A percentile compares a stretch with the other conserved stretches of the same genome.
Evolutionary conservation across 768 basidiomycete genomes (phyloP).

Genomic region (Austroboletus eburneus): DNA sequence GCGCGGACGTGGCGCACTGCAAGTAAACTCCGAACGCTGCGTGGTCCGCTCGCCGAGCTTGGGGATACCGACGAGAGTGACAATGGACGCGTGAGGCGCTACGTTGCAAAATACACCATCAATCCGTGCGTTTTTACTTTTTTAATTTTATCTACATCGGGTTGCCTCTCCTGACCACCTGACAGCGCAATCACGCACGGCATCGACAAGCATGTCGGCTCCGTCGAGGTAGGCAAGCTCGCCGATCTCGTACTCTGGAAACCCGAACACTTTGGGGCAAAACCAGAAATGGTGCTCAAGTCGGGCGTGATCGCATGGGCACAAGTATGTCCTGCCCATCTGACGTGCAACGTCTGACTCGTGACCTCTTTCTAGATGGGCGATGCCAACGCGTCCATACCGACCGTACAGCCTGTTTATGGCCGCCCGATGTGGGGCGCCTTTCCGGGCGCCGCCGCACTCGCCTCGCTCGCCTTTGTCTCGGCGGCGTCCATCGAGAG

Average conservation of each 20-base stretch:
- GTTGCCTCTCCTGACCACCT: too few species aligned
- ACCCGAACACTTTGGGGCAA: conserved; percentile 87
- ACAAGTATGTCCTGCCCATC: conserved; percentile 48
- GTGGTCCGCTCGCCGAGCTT: conserved; percentile 66
- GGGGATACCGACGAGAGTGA: conserved; percentile 47
- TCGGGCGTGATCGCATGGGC: conserved; percentile 91
- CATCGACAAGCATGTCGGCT: conserved; percentile 82
- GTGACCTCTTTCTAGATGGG: too few species aligned
- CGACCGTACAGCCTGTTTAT: conserved; percentile 87
- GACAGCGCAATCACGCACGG: conserved; percentile 87
- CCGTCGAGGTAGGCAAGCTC: conserved; percentile 74
- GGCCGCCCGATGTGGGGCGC: conserved; percentile 94
- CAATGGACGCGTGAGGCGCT: conserved; percentile 91
- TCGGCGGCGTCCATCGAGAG: conserved; percentile 63
- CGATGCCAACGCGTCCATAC: conserved; percentile 94
- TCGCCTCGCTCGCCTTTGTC: conserved; percentile 85
- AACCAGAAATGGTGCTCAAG: conserved; percentile 93
- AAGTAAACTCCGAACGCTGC: conserved; percentile 82
- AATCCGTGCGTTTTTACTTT: conserved; percentile 67
- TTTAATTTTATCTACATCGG: not conserved
- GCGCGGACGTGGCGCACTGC: conserved; percentile 95
- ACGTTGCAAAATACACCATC: conserved; percentile 93
- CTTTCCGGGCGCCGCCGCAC: conserved; percentile 69
- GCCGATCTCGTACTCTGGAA: conserved; percentile 97
- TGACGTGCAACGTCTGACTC: too few species aligned